Base-by-base conservation (phyloP, 2,329 filamentous ascomycete species). In the Pseudogymnoascus sp. region DNA sequence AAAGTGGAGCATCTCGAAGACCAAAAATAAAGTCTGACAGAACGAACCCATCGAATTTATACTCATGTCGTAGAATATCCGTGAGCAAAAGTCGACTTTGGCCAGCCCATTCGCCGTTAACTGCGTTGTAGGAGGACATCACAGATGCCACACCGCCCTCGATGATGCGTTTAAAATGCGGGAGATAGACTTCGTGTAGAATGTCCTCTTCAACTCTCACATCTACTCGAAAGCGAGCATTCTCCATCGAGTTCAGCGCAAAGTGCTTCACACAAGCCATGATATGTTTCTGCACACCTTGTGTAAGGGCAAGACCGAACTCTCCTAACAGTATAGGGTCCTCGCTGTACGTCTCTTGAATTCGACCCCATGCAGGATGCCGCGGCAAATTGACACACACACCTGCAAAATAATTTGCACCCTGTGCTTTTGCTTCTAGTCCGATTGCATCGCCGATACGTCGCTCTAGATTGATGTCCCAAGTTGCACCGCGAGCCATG, bases 221-320 rank as follows among this genome's bases (percentile, higher is more conserved):
- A 60, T 71, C 67, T 3, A 72, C 68, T 2, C 63, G 63, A 62
- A 72, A 71, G n/a, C 71, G 65, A 2, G 69, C 66, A 62, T 69
- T 71, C 60, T 72, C 70, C 70, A 72, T 72, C 7, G 70, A 72
- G 63, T 72, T 72, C 28, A 72, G 61, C 18, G 70, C 71, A 38
- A 66, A 72, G 53, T 72, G 71, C 63, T 72, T 72, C 11, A 72
- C 68, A 62, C 69, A 71, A 6, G 70, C 68, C 70, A 72, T 72
- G 8, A 72, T 59, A 63, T 72, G 65, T 28, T 65, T 56, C 46
- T 66, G 66, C 23, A 70, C 68, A 6, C 70, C 65, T 34, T 67
- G 42, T 9, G 64, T 63, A 23, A 71, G 59, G 5, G 70, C 70
- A 59, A 68, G 16, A 31, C 69, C 70, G 34, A 71, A 71, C 36